phyloP scores from a whole-genome alignment of 176 grass and related monocot species.

The Triticum dicoccoides region DNA sequence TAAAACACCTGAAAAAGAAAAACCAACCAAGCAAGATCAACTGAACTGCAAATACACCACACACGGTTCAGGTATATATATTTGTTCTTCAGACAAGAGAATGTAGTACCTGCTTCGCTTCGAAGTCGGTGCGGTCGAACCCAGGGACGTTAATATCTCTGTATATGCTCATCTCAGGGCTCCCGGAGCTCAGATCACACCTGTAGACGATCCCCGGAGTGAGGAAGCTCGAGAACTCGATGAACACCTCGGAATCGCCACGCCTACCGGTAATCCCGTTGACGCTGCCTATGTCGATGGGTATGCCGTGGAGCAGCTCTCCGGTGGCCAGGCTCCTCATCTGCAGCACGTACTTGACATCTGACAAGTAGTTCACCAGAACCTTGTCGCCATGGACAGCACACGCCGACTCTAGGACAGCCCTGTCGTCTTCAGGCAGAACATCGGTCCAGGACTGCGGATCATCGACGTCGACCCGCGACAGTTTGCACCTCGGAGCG shows the following conservation, averaged over 20 bases:
- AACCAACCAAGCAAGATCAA: not conserved
- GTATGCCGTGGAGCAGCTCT: constrained; percentile 52
- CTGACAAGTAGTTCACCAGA: constrained; percentile 76
- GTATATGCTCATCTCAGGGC: constrained; percentile 66
- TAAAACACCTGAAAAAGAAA: constrained; percentile 59
- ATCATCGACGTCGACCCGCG: constrained; percentile 48
- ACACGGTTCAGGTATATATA: not conserved
- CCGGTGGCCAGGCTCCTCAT: constrained; percentile 76
- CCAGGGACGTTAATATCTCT: constrained; percentile 69
- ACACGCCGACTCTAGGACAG: constrained; percentile 57
- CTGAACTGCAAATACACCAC: not conserved
- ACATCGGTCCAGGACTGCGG: constrained; percentile 45
- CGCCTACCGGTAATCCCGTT: constrained; percentile 61
- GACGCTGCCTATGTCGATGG: constrained; percentile 84
- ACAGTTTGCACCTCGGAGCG: constrained; percentile 71
- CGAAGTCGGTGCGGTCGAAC: constrained; percentile 63
- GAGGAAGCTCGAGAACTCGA: constrained; percentile 86
- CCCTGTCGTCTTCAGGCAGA: constrained; percentile 59
- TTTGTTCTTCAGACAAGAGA: not conserved
- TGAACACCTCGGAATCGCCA: constrained; percentile 64
- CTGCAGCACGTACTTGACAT: constrained; percentile 79
- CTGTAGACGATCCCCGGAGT: constrained; percentile 80
- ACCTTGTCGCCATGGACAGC: constrained; percentile 71
- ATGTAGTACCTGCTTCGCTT: constrained; percentile 69
- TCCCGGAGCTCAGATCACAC: constrained; percentile 51